Evolutionary conservation across 495 filamentous ascomycete species (phyloP), one percentile per base, ranked within the genome.

Genomic region (Penicillium lagena): DNA sequence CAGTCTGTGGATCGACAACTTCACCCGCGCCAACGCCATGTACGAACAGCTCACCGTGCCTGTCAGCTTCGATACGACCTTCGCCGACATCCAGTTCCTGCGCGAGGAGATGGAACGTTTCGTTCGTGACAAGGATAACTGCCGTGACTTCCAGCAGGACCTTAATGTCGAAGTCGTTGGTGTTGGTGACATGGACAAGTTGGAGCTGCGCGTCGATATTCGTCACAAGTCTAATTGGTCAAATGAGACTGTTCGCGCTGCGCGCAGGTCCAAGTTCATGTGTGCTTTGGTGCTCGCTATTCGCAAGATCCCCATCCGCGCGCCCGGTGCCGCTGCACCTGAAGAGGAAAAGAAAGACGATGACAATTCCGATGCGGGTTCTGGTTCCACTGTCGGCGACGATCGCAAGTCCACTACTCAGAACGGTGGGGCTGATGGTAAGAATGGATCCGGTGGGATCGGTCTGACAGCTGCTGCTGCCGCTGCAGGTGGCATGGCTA

Each of bases 201-300:
- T 98, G 27, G 78, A 85, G 53, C 77, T 98, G 31, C 81, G 79
- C 47, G 77, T 93, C 32, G 84, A 87, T 49, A 89, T 96, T 56
- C 81, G 81, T 46, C 90, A 96, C 72, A 96, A 96, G 59, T 85
- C 85, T 49, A 98, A 97, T 69, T 98, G 93, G 93, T 81, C 90
- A 37, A 96, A 94, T 61, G 91, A 95, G 47, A 76, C 79, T 28
- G 73, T 97, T 33, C 83, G 91, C 15, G 80, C 85, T 15, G 77
- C 86, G 12, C 82, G 93, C 35, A 84, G 90, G 42, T 93, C 87
- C 56, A 96, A 95, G 63, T 96, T 98, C 70, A 93, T 97, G 81
- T 95, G 90, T 56, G 93, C 93, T 4, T 74, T 98, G 34, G 83
- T 95, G 7, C 68, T 89, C 9, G 90, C 93, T 8, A 72, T 96